Base-by-base conservation (phyloP, 1,139 yeast species). In the Zygosaccharomyces sapae region DNA sequence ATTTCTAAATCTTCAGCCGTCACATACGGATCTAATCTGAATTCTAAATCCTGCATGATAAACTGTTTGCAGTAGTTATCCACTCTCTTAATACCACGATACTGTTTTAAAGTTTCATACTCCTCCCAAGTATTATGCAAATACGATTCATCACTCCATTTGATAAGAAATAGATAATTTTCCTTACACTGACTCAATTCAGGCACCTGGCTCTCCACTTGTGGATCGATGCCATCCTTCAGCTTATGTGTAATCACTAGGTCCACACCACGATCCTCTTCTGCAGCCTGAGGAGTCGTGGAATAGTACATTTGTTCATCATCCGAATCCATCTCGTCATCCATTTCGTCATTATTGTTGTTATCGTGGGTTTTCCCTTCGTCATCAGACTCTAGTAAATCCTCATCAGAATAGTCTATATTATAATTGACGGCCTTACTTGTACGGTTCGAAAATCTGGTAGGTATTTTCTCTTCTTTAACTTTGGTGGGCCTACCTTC, bases 111-210 rank as follows among this genome's bases (percentile, higher is more conserved):
- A 4, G 73, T 72, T 7, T 72, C 70, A 67, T 85, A 90, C 1
- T 79, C 66, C 64, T 90, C 96, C 97, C 97, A 94, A 1, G 96
- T 84, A 64, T 92, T 92, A 69, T 92, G 99, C 55, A 92, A 74
- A 70, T 94, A 98, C 12, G 97, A 87, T 51, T 81, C 75, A 46
- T 80, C 87, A 22, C 79, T 76, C 98, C 99, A 94, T 69, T 94
- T 94, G 56, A 94, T 78, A 55, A 81, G 69, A 63, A 80, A 85
- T 46, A 80, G 72, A 59, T 73, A 82, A 51, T 80, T 83, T 41
- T 70, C 68, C 55, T 82, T 83, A 20, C 86, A 81, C 51, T 79
- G 82, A 22, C 70, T 55, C 31, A 70, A 52, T 38, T 65, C 68
- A 43, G 74, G 70, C 9, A 61, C 51, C 10, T 75, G 75, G 18